Evolutionary conservation across 257 asterid species (phyloP).

Genomic region (Nicotiana sylvestris): DNA sequence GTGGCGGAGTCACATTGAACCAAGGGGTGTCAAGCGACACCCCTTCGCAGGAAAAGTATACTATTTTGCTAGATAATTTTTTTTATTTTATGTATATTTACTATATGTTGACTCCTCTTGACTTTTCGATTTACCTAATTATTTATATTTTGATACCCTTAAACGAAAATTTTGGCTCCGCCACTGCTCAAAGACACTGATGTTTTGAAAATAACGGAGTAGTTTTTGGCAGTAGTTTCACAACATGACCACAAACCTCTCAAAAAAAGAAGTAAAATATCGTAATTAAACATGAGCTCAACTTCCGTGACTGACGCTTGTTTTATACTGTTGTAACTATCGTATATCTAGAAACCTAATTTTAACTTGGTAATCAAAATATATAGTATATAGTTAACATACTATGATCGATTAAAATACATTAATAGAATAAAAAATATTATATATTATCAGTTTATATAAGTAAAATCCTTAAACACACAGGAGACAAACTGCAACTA

Average conservation of each 20-base stretch:
- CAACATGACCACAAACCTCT: background rate
- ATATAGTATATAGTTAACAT: background rate
- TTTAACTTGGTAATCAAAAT: background rate
- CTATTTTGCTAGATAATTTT: too few species aligned
- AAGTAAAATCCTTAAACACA: background rate
- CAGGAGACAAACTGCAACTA: background rate
- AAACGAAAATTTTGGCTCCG: too few species aligned
- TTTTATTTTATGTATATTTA: too few species aligned
- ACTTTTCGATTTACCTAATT: too few species aligned
- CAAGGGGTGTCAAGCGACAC: too few species aligned
- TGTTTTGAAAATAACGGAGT: background rate
- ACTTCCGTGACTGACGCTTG: background rate
- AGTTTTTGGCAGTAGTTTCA: background rate
- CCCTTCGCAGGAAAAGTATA: too few species aligned
- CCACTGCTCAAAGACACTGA: too few species aligned
- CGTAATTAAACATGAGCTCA: background rate
- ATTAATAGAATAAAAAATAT: background rate
- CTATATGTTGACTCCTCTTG: too few species aligned
- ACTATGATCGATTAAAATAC: background rate
- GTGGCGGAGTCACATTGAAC: too few species aligned
- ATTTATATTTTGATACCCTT: too few species aligned
- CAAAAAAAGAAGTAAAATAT: background rate
- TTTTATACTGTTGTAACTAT: background rate
- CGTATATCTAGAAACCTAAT: background rate
- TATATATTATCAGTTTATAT: background rate